These are phyloP conservation scores for Naematelia aurantialba DNA, from an alignment of 768 basidiomycete genomes.

Conservation along the genomic window DNA sequence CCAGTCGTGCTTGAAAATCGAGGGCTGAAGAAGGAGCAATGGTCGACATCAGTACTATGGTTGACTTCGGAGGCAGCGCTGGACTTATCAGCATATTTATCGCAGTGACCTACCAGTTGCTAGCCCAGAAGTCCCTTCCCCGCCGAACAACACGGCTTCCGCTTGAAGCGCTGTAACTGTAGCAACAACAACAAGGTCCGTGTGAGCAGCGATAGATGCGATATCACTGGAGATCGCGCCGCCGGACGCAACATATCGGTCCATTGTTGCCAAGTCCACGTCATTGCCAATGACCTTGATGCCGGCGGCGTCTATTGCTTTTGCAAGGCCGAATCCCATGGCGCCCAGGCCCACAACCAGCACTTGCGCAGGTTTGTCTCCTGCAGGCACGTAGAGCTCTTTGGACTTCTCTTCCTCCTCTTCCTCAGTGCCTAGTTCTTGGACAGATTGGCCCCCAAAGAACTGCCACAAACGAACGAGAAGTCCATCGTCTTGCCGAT, in stretches of 20 bases:
- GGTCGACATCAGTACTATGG: conserved; percentile 38
- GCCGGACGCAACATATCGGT: conserved; percentile 21
- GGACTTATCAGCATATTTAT: neutral
- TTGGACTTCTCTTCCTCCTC: conserved; percentile 29
- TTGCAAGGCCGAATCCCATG: conserved; percentile 37
- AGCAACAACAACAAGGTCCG: conserved; percentile 31
- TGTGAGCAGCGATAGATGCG: conserved; percentile 16
- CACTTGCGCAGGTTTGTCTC: conserved; percentile 20
- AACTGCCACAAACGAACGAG: conserved; percentile 30
- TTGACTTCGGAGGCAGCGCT: conserved; percentile 25
- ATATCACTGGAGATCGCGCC: conserved; percentile 24
- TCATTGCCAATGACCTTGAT: conserved; percentile 34
- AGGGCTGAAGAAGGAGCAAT: conserved; percentile 33
- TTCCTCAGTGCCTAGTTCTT: conserved; percentile 23
- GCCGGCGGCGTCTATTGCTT: conserved; percentile 23
- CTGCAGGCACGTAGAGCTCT: conserved; percentile 21
- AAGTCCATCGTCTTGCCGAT: conserved; percentile 32
- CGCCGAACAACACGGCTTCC: conserved; percentile 18
- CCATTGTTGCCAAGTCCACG: conserved; percentile 14
- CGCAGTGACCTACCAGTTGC: conserved; percentile 6
- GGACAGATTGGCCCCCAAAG: conserved; percentile 28
- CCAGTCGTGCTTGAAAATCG: conserved; percentile 21
- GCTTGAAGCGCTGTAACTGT: conserved; percentile 27
- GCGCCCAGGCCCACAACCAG: conserved; percentile 39
- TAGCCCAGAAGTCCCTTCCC: conserved; percentile 10